These are phyloP conservation scores for Trichoderma sp. DNA, from an alignment of 2,329 filamentous ascomycete genomes.

Conservation along the genomic window DNA sequence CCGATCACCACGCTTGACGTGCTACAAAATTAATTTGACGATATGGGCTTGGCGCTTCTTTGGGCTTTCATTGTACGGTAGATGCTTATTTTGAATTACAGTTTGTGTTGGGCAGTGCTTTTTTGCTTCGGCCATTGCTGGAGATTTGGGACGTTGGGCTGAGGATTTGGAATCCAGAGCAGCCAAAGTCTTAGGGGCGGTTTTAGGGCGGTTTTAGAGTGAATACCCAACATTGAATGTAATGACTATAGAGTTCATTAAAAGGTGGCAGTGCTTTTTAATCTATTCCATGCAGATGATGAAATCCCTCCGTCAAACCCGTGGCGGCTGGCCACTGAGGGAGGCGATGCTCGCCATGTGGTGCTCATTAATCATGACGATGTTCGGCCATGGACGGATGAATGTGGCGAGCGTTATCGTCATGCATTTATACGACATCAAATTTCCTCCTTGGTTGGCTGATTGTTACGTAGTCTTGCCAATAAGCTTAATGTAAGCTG, in stretches of 20 bases:
- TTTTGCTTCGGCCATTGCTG: background rate
- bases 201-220: background rate
- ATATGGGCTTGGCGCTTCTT: slow-evolving; percentile 14
- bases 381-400: background rate
- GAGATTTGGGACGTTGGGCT: background rate
- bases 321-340: background rate
- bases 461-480: background rate
- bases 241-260: background rate
- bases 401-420: slow-evolving; percentile 12
- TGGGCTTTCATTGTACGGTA: background rate
- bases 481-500: slow-evolving; percentile 4
- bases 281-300: background rate
- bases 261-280: slow-evolving; percentile 12
- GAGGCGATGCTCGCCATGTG: slow-evolving; percentile 6
- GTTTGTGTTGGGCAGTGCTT: background rate
- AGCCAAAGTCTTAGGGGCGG: background rate
- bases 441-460: background rate
- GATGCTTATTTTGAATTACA: slow-evolving; percentile 3
- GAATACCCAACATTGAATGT: background rate
- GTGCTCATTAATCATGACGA: background rate
- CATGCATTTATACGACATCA: background rate
- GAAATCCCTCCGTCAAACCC: background rate
- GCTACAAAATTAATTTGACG: background rate
- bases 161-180: background rate
- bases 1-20: background rate